Evolutionary conservation across 805 yeast species (phyloP).

Genomic region (Ogataea siamensis): DNA sequence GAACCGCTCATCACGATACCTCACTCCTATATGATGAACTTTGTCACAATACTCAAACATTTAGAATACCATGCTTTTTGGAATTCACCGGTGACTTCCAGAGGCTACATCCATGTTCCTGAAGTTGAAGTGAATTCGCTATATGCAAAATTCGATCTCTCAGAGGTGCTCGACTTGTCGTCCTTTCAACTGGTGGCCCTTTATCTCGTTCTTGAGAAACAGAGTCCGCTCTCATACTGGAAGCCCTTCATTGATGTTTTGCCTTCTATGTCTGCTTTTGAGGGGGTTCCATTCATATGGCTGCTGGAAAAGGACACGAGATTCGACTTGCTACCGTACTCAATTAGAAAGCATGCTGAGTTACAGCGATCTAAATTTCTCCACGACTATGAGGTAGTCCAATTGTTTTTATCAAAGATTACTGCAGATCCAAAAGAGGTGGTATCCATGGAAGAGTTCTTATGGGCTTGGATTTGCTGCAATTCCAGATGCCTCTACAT

Average conservation of each 20-base stretch:
- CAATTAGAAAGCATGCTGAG: constrained; percentile 39
- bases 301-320: constrained; percentile 30
- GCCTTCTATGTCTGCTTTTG: constrained; percentile 56
- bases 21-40: constrained; percentile 56
- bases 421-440: neutral
- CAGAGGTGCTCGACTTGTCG: constrained; percentile 41
- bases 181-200: constrained; percentile 61
- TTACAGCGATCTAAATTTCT: constrained; percentile 43
- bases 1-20: constrained; percentile 57
- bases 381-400: constrained; percentile 43
- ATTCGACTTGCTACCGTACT: constrained; percentile 42
- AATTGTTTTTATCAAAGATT: constrained; percentile 22
- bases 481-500: constrained; percentile 89
- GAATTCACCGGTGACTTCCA: constrained; percentile 19
- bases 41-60: constrained; percentile 48
- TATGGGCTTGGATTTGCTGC: constrained; percentile 83
- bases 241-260: constrained; percentile 61
- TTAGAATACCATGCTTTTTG: constrained; percentile 36
- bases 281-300: constrained; percentile 66
- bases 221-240: constrained; percentile 56
- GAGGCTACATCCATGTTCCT: constrained; percentile 28
- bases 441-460: constrained; percentile 34
- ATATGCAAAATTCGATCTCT: constrained; percentile 20
- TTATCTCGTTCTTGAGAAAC: constrained; percentile 46
- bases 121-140: constrained; percentile 5